phyloP scores from a whole-genome alignment of 768 basidiomycete species.

The Tulasnella sp. region DNA sequence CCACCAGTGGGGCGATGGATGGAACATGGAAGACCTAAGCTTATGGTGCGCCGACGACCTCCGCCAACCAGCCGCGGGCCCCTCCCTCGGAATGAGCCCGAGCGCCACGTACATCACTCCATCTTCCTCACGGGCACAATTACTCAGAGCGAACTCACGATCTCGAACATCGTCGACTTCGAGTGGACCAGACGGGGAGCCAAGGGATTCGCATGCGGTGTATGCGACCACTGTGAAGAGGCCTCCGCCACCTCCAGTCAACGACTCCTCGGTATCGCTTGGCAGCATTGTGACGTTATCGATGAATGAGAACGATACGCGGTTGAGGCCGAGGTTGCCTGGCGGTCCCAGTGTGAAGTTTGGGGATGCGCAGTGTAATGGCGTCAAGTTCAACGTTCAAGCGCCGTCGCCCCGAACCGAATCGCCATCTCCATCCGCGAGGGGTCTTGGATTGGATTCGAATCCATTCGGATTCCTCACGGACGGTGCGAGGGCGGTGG shows the following conservation, averaged over 20 bases:
- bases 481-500: conserved; percentile 73
- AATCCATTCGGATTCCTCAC: conserved; percentile 58
- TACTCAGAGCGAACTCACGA: not conserved
- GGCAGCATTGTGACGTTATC: conserved; percentile 4
- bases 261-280: conserved; percentile 4
- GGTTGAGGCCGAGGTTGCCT: conserved; percentile 3
- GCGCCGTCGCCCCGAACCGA: not conserved
- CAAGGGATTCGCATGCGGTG: not conserved
- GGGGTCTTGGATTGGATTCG: not conserved
- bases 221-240: not conserved
- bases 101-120: conserved; percentile 18
- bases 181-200: conserved; percentile 7
- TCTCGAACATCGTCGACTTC: conserved; percentile 8
- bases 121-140: conserved; percentile 18
- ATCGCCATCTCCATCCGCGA: not conserved
- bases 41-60: conserved; percentile 76
- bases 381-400: not conserved
- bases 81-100: not conserved
- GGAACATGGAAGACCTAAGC: conserved; percentile 94
- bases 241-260: not conserved
- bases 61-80: conserved; percentile 14
- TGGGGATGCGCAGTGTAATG: not conserved
- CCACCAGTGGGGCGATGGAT: conserved; percentile 89
- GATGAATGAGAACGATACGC: conserved; percentile 8
- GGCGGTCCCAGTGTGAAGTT: not conserved